These are phyloP conservation scores for Xylaria sp. DNA, from an alignment of 2,329 filamentous ascomycete genomes.

Conservation along the genomic window DNA sequence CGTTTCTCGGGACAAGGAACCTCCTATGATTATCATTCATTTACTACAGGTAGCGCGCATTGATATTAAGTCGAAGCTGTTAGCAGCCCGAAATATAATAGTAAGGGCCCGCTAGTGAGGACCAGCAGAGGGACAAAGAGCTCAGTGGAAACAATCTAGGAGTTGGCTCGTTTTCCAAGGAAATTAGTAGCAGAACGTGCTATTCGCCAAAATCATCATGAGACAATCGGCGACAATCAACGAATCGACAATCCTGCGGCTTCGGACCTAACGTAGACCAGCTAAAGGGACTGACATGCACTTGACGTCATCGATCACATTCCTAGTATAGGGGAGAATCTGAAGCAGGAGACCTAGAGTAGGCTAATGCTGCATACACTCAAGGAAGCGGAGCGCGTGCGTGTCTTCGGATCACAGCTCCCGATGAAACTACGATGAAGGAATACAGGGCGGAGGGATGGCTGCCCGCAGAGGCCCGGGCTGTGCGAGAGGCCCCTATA, in stretches of 20 bases:
- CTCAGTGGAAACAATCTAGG: neutral
- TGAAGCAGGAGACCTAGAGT: neutral
- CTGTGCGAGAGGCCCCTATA: conserved; percentile 37
- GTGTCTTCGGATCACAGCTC: neutral
- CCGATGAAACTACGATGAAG: conserved; percentile 22
- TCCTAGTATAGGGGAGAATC: neutral
- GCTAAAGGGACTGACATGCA: neutral
- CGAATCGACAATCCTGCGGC: neutral
- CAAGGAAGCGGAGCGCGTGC: no score
- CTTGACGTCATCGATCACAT: conserved; percentile 10
- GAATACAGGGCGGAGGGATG: conserved; percentile 35
- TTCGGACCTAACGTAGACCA: conserved; percentile 6
- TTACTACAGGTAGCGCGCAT: neutral
- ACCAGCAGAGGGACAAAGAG: no score
- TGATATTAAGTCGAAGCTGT: no score
- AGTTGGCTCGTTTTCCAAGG: neutral
- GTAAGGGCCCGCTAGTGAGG: no score
- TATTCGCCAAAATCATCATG: neutral
- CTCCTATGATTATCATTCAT: neutral
- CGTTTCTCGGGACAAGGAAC: neutral
- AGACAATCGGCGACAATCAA: neutral
- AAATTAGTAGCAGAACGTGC: neutral
- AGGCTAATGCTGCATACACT: neutral
- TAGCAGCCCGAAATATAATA: no score
- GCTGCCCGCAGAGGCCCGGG: conserved; percentile 31